phyloP scores from a whole-genome alignment of 768 basidiomycete species.

The Pilatotrama ljubarskyi region DNA sequence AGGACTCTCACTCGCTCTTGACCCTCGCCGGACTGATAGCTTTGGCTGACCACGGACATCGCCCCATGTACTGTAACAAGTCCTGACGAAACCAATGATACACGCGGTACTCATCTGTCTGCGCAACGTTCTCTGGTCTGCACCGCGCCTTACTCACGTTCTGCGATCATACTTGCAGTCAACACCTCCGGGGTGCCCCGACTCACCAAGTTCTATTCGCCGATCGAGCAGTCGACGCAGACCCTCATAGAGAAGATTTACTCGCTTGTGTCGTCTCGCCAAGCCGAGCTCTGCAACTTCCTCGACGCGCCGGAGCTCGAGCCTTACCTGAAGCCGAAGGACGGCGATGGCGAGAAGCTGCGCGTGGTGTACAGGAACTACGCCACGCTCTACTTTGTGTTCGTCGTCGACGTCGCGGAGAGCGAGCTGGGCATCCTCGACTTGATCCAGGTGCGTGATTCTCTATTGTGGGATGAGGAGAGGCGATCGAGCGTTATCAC shows the following conservation, averaged over 20 bases:
- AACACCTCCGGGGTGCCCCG: slow-evolving; percentile 90
- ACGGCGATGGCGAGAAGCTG: slow-evolving; percentile 59
- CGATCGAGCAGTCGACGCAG: slow-evolving; percentile 65
- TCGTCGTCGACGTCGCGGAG: slow-evolving; percentile 94
- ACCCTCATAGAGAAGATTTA: slow-evolving; percentile 87
- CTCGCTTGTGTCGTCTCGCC: slow-evolving; percentile 79
- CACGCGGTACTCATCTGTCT: slow-evolving; percentile 84
- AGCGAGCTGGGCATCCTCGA: slow-evolving; percentile 96
- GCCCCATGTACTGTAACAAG: background rate
- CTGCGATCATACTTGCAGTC: slow-evolving; percentile 51
- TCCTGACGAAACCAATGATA: slow-evolving; percentile 51
- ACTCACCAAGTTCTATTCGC: slow-evolving; percentile 87
- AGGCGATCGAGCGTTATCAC: background rate
- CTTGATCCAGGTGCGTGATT: slow-evolving; percentile 79
- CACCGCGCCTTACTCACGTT: slow-evolving; percentile 10
- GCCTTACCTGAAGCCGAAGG: slow-evolving; percentile 59
- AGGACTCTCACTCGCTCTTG: no score
- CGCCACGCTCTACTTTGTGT: slow-evolving; percentile 95
- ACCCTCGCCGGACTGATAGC: no score
- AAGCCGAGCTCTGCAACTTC: slow-evolving; percentile 89
- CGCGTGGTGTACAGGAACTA: slow-evolving; percentile 94
- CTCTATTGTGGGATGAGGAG: background rate
- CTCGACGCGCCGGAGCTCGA: slow-evolving; percentile 90
- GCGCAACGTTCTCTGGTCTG: slow-evolving; percentile 9
- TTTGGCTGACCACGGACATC: no score